These are phyloP conservation scores for Cryphonectria japonica DNA, from an alignment of 2,329 filamentous ascomycete genomes.

Conservation along the genomic window DNA sequence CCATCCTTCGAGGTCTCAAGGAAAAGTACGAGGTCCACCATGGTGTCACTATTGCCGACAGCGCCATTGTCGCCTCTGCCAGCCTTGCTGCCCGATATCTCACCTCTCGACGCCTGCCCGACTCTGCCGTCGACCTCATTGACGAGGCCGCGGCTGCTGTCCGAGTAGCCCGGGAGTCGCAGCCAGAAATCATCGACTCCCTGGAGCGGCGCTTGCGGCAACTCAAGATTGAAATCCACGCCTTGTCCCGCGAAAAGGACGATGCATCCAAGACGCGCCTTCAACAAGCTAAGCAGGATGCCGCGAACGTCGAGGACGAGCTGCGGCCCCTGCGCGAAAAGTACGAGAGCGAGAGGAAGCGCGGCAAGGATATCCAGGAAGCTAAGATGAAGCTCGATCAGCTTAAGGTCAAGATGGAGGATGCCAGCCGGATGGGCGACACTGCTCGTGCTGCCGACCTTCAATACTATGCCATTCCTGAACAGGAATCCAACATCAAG, in stretches of 20 bases:
- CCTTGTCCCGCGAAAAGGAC: constrained; percentile 90
- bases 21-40: constrained; percentile 98
- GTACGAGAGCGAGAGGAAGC: constrained; percentile 90
- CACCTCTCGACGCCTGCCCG: constrained; percentile 85
- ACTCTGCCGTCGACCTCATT: constrained; percentile 94
- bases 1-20: constrained; percentile 96
- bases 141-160: constrained; percentile 98
- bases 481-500: constrained; percentile 81
- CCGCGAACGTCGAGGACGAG: constrained; percentile 93
- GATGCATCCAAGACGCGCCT: constrained; percentile 87
- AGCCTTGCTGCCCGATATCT: constrained; percentile 92
- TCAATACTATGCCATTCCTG: constrained; percentile 96
- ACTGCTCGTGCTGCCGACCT: constrained; percentile 88
- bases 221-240: constrained; percentile 96
- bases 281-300: constrained; percentile 82
- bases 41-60: constrained; percentile 94
- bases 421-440: constrained; percentile 86
- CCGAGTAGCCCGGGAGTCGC: constrained; percentile 90
- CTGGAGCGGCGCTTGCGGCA: constrained; percentile 89
- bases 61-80: constrained; percentile 88
- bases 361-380: constrained; percentile 89
- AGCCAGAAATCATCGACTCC: constrained; percentile 93
- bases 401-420: constrained; percentile 88
- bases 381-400: constrained; percentile 94
- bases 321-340: constrained; percentile 89